Base-by-base conservation (phyloP, 208 protist species). In the Sergeia podlipaevii region DNA sequence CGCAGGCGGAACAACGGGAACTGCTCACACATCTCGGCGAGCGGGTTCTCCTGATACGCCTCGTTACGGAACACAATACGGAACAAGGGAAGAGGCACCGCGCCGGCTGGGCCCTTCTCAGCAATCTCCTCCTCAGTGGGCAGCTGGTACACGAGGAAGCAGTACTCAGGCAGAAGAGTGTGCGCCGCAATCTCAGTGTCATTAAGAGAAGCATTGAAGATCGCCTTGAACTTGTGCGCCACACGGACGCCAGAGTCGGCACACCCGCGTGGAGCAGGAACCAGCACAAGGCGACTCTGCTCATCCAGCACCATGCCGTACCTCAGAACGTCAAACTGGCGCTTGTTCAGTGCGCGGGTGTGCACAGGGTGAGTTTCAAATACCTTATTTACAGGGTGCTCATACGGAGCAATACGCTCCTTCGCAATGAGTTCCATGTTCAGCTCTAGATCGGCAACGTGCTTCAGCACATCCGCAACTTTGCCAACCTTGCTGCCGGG, bases 51-150 rank as follows among this genome's bases (percentile, higher is more conserved):
- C 21, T 71, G 67, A 48, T 78, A 71, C 3, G 70, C 63, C 37
- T 91, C 80, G 50, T 95, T 91, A 36, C 88, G 80, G 70, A 91
- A 95, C 2, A 95, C 72, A 13, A 95, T 51, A 18, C 84, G 83
- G 38, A 95, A 90, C 0, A 91, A 65, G 1, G 77, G 66, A 10
- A 68, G 65, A 4, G 76, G 56, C 13, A 27, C 46, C 15, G 45
- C 44, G 7, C 21, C 38, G 32, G 62, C 42, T 39, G 7, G 2
- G 7, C 33, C 46, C 27, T 63, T 41, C 8, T 26, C 59, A 4
- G 36, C 29, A 3, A 37, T 41, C 28, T 56, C 45, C 10, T 15
- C 24, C n/a, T 8, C 49, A 21, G 33, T 39, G 7, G 79, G 67
- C 10, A 89, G 34, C n/a, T 80, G 70, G 55, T 86, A 85, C 6